phyloP scores from a whole-genome alignment of 75 land plant species.

The Selaginella moellendorffii region DNA sequence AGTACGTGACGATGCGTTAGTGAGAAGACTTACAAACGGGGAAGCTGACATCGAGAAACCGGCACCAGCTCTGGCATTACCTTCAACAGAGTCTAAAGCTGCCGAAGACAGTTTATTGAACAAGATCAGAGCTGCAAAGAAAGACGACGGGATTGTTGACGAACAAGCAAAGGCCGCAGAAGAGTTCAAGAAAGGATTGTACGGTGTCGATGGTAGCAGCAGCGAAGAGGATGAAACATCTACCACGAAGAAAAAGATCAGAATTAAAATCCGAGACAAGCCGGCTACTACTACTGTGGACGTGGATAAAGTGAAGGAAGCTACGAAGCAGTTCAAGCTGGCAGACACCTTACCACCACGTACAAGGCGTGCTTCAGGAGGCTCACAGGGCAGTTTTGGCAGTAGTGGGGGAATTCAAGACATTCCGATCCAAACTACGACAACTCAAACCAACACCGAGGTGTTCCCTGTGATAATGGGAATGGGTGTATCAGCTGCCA shows the following conservation, averaged over 20 bases:
- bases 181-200: slow-evolving; percentile 77
- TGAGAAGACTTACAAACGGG: background rate
- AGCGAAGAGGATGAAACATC: slow-evolving; percentile 90
- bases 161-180: slow-evolving; percentile 80
- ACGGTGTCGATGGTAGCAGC: slow-evolving; percentile 51
- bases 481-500: slow-evolving; percentile 44
- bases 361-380: slow-evolving; percentile 45
- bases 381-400: slow-evolving; percentile 19
- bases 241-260: slow-evolving; percentile 42
- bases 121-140: background rate
- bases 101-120: background rate
- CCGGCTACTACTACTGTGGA: slow-evolving; percentile 54
- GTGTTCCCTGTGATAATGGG: slow-evolving; percentile 23
- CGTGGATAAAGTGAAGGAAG: slow-evolving; percentile 79
- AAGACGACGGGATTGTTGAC: slow-evolving; percentile 22
- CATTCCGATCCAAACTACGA: slow-evolving; percentile 19
- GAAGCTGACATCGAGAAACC: background rate
- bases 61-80: background rate
- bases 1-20: slow-evolving; percentile 67
- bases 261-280: slow-evolving; percentile 49
- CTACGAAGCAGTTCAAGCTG: slow-evolving; percentile 76
- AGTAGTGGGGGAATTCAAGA: background rate
- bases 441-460: too few species aligned
- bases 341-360: slow-evolving; percentile 52
- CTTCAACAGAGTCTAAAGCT: background rate